phyloP scores from a whole-genome alignment of 805 yeast genomes.

The Lachancea meyersii region DNA sequence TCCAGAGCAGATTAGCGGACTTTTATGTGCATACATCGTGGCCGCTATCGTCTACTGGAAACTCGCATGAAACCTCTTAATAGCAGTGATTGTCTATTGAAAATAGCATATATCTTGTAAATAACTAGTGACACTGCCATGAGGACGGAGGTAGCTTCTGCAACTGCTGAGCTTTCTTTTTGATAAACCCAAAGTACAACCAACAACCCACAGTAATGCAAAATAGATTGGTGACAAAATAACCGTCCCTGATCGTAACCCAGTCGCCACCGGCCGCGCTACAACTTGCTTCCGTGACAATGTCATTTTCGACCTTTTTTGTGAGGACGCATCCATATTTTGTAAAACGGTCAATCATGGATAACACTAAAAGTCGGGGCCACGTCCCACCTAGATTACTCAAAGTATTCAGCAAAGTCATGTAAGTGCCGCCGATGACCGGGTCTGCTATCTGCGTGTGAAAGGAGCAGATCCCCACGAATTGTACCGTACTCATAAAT shows the following conservation, averaged over 20 bases:
- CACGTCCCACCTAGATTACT: conserved; percentile 95
- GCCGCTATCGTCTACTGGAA: conserved; percentile 16
- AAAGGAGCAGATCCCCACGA: conserved; percentile 90
- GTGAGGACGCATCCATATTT: conserved; percentile 47
- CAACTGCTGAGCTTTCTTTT: conserved; percentile 51
- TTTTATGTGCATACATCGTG: conserved; percentile 51
- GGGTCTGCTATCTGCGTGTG: conserved; percentile 96
- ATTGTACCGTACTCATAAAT: conserved; percentile 91
- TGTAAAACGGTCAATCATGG: conserved; percentile 75
- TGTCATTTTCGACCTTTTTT: conserved; percentile 27
- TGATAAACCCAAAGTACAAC: conserved; percentile 61
- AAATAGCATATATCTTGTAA: not conserved
- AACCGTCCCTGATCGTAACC: conserved; percentile 63
- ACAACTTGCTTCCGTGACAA: conserved; percentile 46
- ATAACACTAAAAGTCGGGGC: conserved; percentile 82
- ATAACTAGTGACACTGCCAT: conserved; percentile 50
- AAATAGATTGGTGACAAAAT: conserved; percentile 65
- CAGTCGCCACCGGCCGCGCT: conserved; percentile 50
- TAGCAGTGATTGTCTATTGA: no score
- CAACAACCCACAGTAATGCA: conserved; percentile 64
- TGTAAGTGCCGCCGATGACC: conserved; percentile 91
- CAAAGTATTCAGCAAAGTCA: conserved; percentile 91
- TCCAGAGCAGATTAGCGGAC: conserved; percentile 66
- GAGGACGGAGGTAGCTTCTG: conserved; percentile 68
- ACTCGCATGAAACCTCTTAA: conserved; percentile 1